A percentile compares a stretch with the other conserved stretches of the same genome.
Conservation (phyloP, 108 stramenopile genomes). For the Cyclotella baltica region DNA sequence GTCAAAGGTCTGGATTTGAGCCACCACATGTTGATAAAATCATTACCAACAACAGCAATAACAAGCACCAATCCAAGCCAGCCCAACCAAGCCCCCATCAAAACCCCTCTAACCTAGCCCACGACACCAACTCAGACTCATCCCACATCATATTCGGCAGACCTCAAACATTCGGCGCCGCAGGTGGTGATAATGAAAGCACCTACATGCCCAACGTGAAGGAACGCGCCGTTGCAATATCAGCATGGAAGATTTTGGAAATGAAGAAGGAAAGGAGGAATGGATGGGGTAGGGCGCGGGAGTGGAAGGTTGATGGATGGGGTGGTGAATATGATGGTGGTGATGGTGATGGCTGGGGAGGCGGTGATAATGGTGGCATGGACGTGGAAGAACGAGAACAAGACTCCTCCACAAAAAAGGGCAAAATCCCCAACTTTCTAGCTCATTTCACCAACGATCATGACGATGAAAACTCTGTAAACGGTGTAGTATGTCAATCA, state of each 20-base stretch:
- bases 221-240: conserved; percentile 32
- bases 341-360: background rate
- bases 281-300: conserved; percentile 26
- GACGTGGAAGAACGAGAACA: background rate
- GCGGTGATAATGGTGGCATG: background rate
- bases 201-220: conserved; percentile 33
- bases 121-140: background rate
- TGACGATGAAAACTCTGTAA: conserved; percentile 1
- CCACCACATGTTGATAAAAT: no score
- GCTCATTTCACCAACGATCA: background rate
- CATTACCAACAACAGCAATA: no score
- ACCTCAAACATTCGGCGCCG: conserved; percentile 35
- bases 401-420: background rate
- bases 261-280: conserved; percentile 12
- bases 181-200: conserved; percentile 13
- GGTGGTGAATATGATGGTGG: conserved; percentile 4
- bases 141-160: conserved; percentile 16
- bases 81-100: background rate
- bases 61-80: background rate
- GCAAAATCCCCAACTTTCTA: background rate
- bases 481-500: background rate
- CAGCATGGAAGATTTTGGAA: conserved; percentile 30
- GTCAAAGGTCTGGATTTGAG: no score
- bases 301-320: conserved; percentile 11
- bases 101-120: background rate